Percentiles rank a stretch among this genome's conserved stretches.
These are phyloP conservation scores for Fusarium subglutinans DNA, from an alignment of 2,329 filamentous ascomycete genomes.

Conservation along the genomic window DNA sequence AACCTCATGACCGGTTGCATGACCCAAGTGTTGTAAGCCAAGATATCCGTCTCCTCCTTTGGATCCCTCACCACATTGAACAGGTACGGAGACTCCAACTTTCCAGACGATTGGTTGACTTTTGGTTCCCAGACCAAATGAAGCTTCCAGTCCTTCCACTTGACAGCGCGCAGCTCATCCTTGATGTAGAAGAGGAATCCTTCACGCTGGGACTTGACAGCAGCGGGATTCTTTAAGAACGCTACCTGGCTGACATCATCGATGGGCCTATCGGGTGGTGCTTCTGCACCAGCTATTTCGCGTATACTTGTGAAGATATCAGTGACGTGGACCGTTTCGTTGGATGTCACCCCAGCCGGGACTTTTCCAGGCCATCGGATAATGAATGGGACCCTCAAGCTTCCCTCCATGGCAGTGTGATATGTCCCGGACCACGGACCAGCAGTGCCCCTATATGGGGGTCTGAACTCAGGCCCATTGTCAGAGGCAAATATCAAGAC, in stretches of 20 bases:
- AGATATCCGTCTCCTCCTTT: slow-evolving; percentile 47
- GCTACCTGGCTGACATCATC: slow-evolving; percentile 44
- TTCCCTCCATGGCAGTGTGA: slow-evolving; percentile 50
- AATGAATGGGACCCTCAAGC: slow-evolving; percentile 49
- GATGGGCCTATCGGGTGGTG: slow-evolving; percentile 44
- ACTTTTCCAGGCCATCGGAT: slow-evolving; percentile 47
- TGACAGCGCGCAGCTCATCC: slow-evolving; percentile 47
- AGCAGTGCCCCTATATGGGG: slow-evolving; percentile 46
- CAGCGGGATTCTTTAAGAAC: slow-evolving; percentile 39
- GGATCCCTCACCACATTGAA: slow-evolving; percentile 47
- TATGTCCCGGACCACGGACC: slow-evolving; percentile 49
- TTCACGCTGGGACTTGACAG: slow-evolving; percentile 23
- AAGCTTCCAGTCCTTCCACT: slow-evolving; percentile 50
- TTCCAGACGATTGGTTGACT: slow-evolving; percentile 46
- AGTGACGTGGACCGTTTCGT: slow-evolving; percentile 47
- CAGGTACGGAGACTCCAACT: slow-evolving; percentile 46
- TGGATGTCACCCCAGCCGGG: slow-evolving; percentile 39
- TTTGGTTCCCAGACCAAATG: slow-evolving; percentile 49
- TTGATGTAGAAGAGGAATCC: slow-evolving; percentile 50
- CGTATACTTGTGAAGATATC: slow-evolving; percentile 47
- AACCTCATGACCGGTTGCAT: slow-evolving; percentile 45
- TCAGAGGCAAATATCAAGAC: slow-evolving; percentile 50
- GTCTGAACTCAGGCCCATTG: slow-evolving; percentile 48
- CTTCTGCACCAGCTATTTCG: slow-evolving; percentile 30
- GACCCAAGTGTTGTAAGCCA: slow-evolving; percentile 47